Evolutionary conservation across 371 early-diverging fungal genomes (phyloP).

Genomic region (Mycotypha africana): DNA sequence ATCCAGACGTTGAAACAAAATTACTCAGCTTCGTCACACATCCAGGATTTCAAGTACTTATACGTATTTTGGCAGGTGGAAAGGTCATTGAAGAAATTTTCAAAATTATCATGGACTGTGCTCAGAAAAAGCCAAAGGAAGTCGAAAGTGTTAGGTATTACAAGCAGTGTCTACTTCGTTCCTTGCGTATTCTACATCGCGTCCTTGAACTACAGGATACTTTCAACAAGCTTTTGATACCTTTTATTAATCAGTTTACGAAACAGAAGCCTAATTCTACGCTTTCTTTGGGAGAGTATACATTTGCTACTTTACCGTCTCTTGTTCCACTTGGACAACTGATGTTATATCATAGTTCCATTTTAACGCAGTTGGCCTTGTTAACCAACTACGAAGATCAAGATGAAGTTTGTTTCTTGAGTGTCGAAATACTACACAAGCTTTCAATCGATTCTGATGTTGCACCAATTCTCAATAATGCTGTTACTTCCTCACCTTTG

Average conservation of each 20-base stretch:
- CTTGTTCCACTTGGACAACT: conserved; percentile 76
- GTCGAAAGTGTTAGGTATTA: conserved; percentile 16
- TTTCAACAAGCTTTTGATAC: conserved; percentile 66
- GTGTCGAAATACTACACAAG: conserved; percentile 67
- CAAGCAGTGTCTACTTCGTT: conserved; percentile 37
- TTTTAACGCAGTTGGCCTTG: conserved; percentile 67
- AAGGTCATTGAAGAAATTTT: conserved; percentile 64
- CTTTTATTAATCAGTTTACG: conserved; percentile 35
- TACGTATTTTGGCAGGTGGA: conserved; percentile 74
- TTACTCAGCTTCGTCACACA: conserved; percentile 44
- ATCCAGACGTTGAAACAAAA: background rate
- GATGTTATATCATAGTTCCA: conserved; percentile 59
- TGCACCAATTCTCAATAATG: background rate
- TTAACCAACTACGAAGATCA: conserved; percentile 57
- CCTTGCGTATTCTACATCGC: conserved; percentile 63
- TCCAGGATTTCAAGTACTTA: conserved; percentile 83
- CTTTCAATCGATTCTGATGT: conserved; percentile 58
- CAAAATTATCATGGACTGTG: conserved; percentile 55
- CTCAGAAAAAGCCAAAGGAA: conserved; percentile 45
- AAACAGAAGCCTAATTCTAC: conserved; percentile 22
- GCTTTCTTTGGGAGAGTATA: conserved; percentile 18
- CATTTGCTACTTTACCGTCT: conserved; percentile 31
- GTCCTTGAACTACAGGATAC: conserved; percentile 61
- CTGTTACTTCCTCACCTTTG: background rate
- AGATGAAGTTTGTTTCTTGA: conserved; percentile 69